Evolutionary conservation across 2,329 filamentous ascomycete species (phyloP), one percentile per base, ranked within the genome.

Genomic region (Ceratocystis variospora): DNA sequence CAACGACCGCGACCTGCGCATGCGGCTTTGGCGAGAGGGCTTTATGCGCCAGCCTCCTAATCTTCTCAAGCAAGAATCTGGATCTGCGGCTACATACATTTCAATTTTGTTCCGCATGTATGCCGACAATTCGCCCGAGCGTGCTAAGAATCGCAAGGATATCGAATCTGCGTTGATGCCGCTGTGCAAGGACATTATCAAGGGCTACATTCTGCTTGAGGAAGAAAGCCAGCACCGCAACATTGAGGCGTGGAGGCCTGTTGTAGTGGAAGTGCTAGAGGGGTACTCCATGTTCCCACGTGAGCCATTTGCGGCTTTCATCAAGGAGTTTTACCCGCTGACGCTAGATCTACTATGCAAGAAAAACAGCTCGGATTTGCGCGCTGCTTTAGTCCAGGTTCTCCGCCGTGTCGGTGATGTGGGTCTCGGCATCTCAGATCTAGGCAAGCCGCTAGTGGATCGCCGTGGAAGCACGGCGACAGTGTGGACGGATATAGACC

Each of bases 1-100:
- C 75, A 90, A 91, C 69, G 92, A 99, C 77, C 96, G 96, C 76
- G 94, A 97, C 70, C 80, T 99, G 46, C 86, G 94, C 59, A 96
- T 96, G 82, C 85, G 90, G 19, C 81, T 99, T 19, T 99, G 95
- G 90, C 83, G 91, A 63, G 94, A 99, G 75, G 94, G 95, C 0
- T 99, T 99, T 80, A 99, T 99, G 94, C 96, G 96, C 77, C 94
- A 99, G 74, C 93, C 94, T 17, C 94, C 94, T 2, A 99, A 99
- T 72, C 80, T 99, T 12, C 82, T 99, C 37, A 99, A 99, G 78
- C 94, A 99, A 75, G 94, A 99, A 77, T 90, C 85, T 68, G 93
- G 94, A 50, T 89, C 88, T 66, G 94, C 94, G 0, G 89, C 90
- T 1, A 96, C 95, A 1, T 99, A 99, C 74, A 90, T 99, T 45